A percentile compares a stretch with the other conserved stretches of the same genome.
Evolutionary conservation across 441 rosid species (phyloP).

Genomic region (Flueggea neowawraea): DNA sequence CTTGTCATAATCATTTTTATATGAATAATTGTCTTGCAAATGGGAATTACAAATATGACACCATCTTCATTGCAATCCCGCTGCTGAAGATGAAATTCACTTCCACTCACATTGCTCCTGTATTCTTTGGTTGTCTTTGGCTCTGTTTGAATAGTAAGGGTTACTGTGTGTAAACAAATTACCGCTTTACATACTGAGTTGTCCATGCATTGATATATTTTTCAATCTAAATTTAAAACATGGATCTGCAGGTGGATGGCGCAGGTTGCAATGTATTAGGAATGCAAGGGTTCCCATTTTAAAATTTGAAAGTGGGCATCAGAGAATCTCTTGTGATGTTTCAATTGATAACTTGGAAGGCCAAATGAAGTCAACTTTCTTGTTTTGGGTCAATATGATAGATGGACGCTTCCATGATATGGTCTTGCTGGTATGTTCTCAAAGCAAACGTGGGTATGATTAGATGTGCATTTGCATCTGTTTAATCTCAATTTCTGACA

Average conservation of each 20-base stretch:
- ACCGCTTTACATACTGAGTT: too few species aligned
- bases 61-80: background rate
- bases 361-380: conserved; percentile 69
- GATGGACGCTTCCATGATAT: conserved; percentile 85
- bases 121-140: too few species aligned
- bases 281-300: conserved; percentile 88
- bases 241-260: conserved; percentile 47
- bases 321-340: conserved; percentile 79
- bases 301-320: conserved; percentile 51
- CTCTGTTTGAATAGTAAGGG: too few species aligned
- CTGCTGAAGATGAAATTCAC: background rate
- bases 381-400: conserved; percentile 75
- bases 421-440: conserved; percentile 65
- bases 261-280: conserved; percentile 50
- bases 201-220: too few species aligned
- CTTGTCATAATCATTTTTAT: too few species aligned
- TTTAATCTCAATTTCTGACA: conserved; percentile 14
- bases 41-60: too few species aligned
- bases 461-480: background rate
- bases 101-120: background rate
- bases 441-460: background rate
- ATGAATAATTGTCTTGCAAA: too few species aligned
- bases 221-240: background rate
- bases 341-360: conserved; percentile 81
- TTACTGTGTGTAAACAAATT: too few species aligned